phyloP scores from a whole-genome alignment of 2,329 filamentous ascomycete genomes.

The Cladosporium sp. region DNA sequence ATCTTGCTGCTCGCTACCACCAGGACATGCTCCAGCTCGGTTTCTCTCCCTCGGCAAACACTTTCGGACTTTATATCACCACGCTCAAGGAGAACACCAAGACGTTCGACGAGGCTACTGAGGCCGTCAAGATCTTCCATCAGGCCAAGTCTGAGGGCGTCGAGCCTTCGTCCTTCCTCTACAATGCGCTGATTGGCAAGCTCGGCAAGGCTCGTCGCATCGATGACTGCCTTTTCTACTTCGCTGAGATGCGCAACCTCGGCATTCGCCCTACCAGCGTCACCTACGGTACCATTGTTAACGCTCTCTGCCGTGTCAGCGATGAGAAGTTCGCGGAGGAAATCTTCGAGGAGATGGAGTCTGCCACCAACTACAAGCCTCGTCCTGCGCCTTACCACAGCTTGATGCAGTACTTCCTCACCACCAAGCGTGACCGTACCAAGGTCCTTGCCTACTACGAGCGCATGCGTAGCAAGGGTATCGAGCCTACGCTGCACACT shows the following conservation, averaged over 20 bases:
- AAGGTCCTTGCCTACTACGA: constrained; percentile 95
- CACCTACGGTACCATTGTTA: constrained; percentile 97
- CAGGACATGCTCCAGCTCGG: constrained; percentile 88
- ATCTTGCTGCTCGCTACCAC: constrained; percentile 77
- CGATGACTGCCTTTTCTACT: constrained; percentile 96
- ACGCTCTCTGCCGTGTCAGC: constrained; percentile 91
- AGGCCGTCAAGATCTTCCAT: constrained; percentile 95
- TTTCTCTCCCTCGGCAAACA: constrained; percentile 88
- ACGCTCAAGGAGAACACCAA: constrained; percentile 94
- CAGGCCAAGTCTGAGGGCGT: constrained; percentile 90
- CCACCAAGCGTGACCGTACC: constrained; percentile 88
- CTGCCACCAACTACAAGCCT: constrained; percentile 97
- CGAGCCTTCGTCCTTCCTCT: constrained; percentile 91
- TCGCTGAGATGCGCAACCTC: constrained; percentile 90
- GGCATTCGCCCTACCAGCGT: constrained; percentile 94
- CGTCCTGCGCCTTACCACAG: constrained; percentile 96
- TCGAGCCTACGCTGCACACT: constrained; percentile 88
- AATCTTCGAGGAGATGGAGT: constrained; percentile 98
- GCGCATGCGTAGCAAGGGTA: constrained; percentile 81
- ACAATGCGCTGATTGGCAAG: constrained; percentile 97
- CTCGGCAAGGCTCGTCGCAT: constrained; percentile 96
- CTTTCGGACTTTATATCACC: constrained; percentile 98
- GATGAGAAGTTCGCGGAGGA: constrained; percentile 97
- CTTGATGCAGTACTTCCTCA: constrained; percentile 99
- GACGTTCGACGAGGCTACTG: constrained; percentile 94